A percentile compares a stretch with the other conserved stretches of the same genome.
Conservation (phyloP, 169 alveolate genomes). For the Plasmodium fragile region DNA sequence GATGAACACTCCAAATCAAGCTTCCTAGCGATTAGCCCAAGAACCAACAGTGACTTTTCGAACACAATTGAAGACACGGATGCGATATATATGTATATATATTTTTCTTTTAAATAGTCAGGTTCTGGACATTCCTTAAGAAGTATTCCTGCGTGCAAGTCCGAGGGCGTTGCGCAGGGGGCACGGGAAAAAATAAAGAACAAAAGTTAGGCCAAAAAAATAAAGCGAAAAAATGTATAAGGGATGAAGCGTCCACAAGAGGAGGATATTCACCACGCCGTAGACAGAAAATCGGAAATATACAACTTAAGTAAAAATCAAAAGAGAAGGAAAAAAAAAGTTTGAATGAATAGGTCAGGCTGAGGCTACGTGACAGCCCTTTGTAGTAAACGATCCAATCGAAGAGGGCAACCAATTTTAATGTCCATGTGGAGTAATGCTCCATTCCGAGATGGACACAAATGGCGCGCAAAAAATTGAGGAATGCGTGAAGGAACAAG, state of each 20-base stretch:
- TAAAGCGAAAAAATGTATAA: neutral
- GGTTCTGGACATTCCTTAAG: neutral
- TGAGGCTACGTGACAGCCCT: neutral
- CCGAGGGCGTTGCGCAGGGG: neutral
- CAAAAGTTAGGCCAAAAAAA: neutral
- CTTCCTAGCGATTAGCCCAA: neutral
- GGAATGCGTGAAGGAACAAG: neutral
- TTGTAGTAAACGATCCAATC: neutral
- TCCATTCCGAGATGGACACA: neutral
- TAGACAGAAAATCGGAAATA: neutral
- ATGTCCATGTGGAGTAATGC: neutral
- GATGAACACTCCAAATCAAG: neutral
- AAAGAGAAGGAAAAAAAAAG: neutral
- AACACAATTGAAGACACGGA: neutral
- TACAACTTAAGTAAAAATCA: neutral
- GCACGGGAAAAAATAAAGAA: conserved; percentile 2
- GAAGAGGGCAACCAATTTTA: neutral
- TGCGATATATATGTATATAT: too few species aligned
- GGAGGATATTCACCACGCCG: neutral
- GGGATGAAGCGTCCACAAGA: neutral
- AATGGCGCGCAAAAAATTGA: neutral
- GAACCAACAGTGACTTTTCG: neutral
- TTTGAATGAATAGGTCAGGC: neutral
- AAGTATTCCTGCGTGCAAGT: neutral
- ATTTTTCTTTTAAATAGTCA: neutral